Conservation (phyloP, 345 rosid genomes). For the Bruguiera gymnorhiza region DNA sequence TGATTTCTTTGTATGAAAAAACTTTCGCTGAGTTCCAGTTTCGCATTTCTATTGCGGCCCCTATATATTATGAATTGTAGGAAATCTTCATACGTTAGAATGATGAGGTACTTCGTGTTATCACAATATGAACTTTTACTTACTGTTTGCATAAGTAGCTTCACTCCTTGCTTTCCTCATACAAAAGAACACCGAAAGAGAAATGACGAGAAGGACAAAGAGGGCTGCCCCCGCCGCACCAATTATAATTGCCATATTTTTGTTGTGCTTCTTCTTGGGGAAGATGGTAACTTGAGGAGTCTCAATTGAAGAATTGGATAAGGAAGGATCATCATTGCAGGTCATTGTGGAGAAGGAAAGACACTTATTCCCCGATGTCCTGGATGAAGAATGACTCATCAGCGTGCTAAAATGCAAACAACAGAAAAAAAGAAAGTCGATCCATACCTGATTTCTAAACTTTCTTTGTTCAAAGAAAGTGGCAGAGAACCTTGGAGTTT, state of each 20-base stretch:
- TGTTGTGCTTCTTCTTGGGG: conserved; percentile 39
- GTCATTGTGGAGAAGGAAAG: conserved; percentile 63
- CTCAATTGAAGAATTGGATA: conserved; percentile 53
- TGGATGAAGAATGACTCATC: conserved; percentile 25
- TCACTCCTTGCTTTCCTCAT: conserved; percentile 45
- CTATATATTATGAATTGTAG: conserved; percentile 22
- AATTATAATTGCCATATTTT: conserved; percentile 39
- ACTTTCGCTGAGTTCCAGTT: conserved; percentile 82
- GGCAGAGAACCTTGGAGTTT: conserved; percentile 72
- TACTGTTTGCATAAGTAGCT: conserved; percentile 44
- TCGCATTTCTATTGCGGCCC: conserved; percentile 52
- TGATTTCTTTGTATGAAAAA: conserved; percentile 80
- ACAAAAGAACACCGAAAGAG: conserved; percentile 32
- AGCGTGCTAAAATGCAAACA: conserved; percentile 13
- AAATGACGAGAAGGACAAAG: conserved; percentile 43
- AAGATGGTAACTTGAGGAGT: conserved; percentile 74
- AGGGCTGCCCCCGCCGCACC: conserved; percentile 62
- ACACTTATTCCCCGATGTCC: conserved; percentile 75
- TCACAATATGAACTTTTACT: conserved; percentile 20
- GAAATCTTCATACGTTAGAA: conserved; percentile 8
- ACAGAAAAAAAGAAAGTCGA: not conserved
- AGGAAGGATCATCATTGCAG: conserved; percentile 53
- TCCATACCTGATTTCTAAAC: conserved; percentile 68
- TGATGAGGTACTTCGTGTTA: not conserved
- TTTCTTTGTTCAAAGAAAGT: conserved; percentile 57